These are phyloP conservation scores for Macaranga tanarius DNA, from an alignment of 441 rosid genomes.

Conservation along the genomic window DNA sequence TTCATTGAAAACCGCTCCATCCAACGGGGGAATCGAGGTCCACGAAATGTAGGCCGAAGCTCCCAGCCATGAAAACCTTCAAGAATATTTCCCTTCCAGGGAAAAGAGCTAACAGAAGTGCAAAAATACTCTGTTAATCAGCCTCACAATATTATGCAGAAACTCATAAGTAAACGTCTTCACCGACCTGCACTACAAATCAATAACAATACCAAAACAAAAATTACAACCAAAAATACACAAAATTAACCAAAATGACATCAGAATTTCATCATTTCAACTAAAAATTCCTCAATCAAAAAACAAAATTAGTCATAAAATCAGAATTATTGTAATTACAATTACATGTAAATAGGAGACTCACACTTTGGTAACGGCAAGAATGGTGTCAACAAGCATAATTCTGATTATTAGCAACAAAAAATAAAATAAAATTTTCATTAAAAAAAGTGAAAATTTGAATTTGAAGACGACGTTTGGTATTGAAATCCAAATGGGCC, in stretches of 20 bases:
- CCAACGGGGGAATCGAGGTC: slow-evolving; percentile 89
- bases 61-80: slow-evolving; percentile 97
- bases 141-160: slow-evolving; percentile 71
- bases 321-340: too few species aligned
- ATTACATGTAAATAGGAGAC: too few species aligned
- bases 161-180: slow-evolving; percentile 86
- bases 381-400: slow-evolving; percentile 77
- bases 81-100: slow-evolving; percentile 75
- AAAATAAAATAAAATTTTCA: not conserved
- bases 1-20: slow-evolving; percentile 99
- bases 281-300: too few species aligned
- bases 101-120: slow-evolving; percentile 68
- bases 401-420: not conserved
- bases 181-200: slow-evolving; percentile 72
- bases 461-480: not conserved
- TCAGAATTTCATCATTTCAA: not conserved
- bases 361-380: slow-evolving; percentile 86
- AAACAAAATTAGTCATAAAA: not conserved
- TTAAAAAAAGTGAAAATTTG: too few species aligned
- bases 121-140: slow-evolving; percentile 81
- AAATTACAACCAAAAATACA: not conserved
- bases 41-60: slow-evolving; percentile 85
- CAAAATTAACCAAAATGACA: too few species aligned
- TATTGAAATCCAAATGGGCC: not conserved
- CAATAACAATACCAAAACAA: slow-evolving; percentile 16